Percentiles rank a stretch among this genome's conserved stretches.
Conservation (phyloP, 2,329 filamentous ascomycete genomes). For the Xylaria hypoxylon region DNA sequence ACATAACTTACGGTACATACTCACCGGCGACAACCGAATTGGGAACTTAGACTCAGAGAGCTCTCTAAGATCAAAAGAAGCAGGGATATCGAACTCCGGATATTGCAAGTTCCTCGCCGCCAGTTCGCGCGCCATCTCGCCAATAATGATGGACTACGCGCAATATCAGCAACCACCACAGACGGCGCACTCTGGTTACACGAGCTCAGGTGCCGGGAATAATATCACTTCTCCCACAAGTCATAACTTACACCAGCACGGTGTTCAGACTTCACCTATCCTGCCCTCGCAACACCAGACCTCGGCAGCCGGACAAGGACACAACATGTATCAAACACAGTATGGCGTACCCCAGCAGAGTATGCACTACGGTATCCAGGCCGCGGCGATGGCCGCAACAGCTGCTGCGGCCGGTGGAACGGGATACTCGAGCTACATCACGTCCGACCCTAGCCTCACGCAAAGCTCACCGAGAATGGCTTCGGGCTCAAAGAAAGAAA, state of each 20-base stretch:
- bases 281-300: conserved; percentile 81
- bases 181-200: conserved; percentile 73
- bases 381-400: conserved; percentile 90
- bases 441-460: conserved; percentile 74
- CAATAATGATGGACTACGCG: conserved; percentile 78
- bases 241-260: conserved; percentile 74
- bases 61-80: conserved; percentile 45
- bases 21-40: conserved; percentile 35
- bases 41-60: conserved; percentile 25
- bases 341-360: conserved; percentile 78
- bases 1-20: conserved; percentile 39
- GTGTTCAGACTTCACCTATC: conserved; percentile 81
- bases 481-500: conserved; percentile 75
- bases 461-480: conserved; percentile 83
- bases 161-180: conserved; percentile 78
- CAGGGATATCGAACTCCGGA: conserved; percentile 48
- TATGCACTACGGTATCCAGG: conserved; percentile 89
- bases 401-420: conserved; percentile 88
- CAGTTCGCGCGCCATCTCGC: conserved; percentile 45
- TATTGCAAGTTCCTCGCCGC: conserved; percentile 49
- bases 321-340: conserved; percentile 83
- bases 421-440: conserved; percentile 73
- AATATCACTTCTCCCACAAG: conserved; percentile 80
- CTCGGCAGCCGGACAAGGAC: conserved; percentile 70
- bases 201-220: conserved; percentile 65